These are phyloP conservation scores for Cotoneaster glaucophyllus DNA, from an alignment of 306 rosid genomes.

Conservation along the genomic window DNA sequence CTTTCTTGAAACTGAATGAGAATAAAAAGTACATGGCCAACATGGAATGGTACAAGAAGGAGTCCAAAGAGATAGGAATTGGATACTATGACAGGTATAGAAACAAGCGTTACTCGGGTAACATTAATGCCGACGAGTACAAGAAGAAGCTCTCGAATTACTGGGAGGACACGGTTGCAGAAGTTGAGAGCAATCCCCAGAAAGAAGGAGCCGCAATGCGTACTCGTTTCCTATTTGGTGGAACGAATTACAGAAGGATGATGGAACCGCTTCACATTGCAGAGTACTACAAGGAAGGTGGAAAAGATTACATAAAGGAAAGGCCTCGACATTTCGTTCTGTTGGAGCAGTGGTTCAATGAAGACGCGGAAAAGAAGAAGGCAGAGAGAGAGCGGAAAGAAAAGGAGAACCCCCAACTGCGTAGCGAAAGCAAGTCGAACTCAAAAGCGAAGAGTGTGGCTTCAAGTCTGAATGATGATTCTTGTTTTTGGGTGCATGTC, in stretches of 20 bases:
- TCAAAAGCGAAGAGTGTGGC: constrained; percentile 14
- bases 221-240: constrained; percentile 36
- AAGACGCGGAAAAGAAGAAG: not conserved
- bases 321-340: constrained; percentile 33
- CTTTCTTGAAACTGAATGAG: constrained; percentile 21
- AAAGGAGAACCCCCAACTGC: too few species aligned
- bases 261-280: constrained; percentile 61
- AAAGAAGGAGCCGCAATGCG: constrained; percentile 24
- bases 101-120: not conserved
- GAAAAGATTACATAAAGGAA: constrained; percentile 7
- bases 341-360: constrained; percentile 37
- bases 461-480: constrained; percentile 43
- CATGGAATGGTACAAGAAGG: constrained; percentile 63
- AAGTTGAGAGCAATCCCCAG: constrained; percentile 42
- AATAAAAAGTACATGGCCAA: constrained; percentile 39
- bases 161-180: constrained; percentile 46
- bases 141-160: constrained; percentile 34
- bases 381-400: too few species aligned
- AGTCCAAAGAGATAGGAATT: not conserved
- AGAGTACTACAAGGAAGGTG: constrained; percentile 22
- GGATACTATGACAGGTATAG: constrained; percentile 68
- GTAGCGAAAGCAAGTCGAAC: too few species aligned
- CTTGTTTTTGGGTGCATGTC: constrained; percentile 74
- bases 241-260: constrained; percentile 56
- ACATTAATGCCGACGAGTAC: not conserved